Percentiles rank a stretch among this genome's conserved stretches.
These are phyloP conservation scores for Cocos nucifera DNA, from an alignment of 176 grass and related monocot species.

Conservation along the genomic window DNA sequence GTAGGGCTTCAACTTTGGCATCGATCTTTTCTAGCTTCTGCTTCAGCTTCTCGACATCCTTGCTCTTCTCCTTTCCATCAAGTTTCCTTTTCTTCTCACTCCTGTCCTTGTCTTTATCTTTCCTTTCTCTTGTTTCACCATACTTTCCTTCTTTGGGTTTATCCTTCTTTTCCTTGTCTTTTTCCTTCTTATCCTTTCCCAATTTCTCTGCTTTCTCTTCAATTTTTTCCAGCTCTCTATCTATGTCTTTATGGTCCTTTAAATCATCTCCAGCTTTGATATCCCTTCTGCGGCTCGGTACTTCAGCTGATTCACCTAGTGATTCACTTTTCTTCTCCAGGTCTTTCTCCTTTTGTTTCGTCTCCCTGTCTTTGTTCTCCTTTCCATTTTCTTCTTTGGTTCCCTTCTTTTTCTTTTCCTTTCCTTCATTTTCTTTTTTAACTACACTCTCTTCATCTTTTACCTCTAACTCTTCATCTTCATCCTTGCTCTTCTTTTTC, in stretches of 20 bases:
- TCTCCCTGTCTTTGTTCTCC: neutral
- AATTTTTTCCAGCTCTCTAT: neutral
- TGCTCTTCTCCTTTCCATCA: constrained; percentile 25
- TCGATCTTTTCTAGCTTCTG: constrained; percentile 46
- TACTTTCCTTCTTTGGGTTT: neutral
- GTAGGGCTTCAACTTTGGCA: constrained; percentile 39
- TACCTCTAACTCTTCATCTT: constrained; percentile 9
- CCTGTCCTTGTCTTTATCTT: constrained; percentile 5
- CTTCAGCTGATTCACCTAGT: too few species aligned
- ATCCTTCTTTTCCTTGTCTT: constrained; percentile 4
- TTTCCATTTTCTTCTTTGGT: too few species aligned
- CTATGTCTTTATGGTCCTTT: too few species aligned
- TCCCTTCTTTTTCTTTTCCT: neutral
- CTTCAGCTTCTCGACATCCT: constrained; percentile 31
- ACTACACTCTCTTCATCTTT: constrained; percentile 8
- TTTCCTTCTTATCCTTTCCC: constrained; percentile 19
- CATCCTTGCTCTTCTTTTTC: constrained; percentile 19
- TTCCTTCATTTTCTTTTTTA: constrained; percentile 3
- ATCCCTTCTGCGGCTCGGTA: too few species aligned
- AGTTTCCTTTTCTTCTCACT: constrained; percentile 26
- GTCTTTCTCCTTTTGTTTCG: neutral
- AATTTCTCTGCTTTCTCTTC: constrained; percentile 1
- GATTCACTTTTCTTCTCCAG: too few species aligned
- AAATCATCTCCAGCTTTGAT: too few species aligned
- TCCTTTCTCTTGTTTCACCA: constrained; percentile 5